These are phyloP conservation scores for Trametes cingulata DNA, from an alignment of 768 basidiomycete genomes.

Conservation along the genomic window DNA sequence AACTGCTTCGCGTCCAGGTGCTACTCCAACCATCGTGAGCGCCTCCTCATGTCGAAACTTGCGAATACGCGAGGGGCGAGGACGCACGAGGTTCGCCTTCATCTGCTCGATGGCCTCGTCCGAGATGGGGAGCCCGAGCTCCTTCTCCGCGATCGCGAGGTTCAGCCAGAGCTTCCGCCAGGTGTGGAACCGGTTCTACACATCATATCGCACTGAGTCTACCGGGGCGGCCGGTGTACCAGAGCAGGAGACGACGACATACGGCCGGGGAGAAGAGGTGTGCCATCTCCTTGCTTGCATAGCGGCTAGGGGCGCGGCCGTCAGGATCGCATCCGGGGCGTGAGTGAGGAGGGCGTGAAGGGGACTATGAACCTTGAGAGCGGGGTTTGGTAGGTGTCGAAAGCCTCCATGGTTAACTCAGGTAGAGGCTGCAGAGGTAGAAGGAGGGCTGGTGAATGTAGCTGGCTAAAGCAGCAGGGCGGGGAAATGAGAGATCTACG, in stretches of 20 bases:
- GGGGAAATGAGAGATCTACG: background rate
- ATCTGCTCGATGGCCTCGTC: constrained; percentile 94
- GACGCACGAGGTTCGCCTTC: constrained; percentile 82
- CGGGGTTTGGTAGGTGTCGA: constrained; percentile 78
- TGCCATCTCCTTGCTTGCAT: constrained; percentile 99
- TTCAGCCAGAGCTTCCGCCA: constrained; percentile 97
- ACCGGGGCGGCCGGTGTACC: background rate
- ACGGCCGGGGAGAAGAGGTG: constrained; percentile 94
- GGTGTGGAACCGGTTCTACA: constrained; percentile 89
- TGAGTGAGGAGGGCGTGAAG: background rate
- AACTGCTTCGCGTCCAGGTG: constrained; percentile 87
- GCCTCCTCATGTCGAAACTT: background rate
- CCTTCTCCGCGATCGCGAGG: constrained; percentile 94
- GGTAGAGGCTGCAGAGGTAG: background rate
- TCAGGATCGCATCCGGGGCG: constrained; percentile 4
- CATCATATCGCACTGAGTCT: background rate
- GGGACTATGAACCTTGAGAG: constrained; percentile 61
- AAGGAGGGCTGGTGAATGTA: no score
- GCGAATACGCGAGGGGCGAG: background rate
- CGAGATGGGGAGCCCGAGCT: constrained; percentile 87
- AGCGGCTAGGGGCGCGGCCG: constrained; percentile 62
- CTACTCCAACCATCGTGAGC: constrained; percentile 41
- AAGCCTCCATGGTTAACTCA: constrained; percentile 51
- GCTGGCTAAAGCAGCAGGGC: no score
- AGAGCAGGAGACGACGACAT: constrained; percentile 29